Evolutionary conservation across 352 stramenopile genomes (phyloP), one percentile per base, ranked within the genome.

Genomic region (Globisporangium parvum): DNA sequence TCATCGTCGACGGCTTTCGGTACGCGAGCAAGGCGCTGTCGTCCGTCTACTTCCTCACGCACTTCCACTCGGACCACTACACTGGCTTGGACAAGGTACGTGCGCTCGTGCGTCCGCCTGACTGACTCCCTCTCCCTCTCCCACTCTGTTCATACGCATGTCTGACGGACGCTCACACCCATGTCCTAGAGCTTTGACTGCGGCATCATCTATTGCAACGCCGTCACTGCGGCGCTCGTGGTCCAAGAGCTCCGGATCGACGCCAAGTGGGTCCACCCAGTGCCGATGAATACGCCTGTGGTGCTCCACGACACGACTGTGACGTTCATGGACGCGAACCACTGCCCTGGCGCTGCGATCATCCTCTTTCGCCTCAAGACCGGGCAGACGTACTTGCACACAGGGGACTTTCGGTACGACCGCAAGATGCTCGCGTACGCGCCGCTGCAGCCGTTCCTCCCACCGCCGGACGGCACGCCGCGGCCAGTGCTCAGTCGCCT

Each of bases 21-120:
- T 91, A 91, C 57, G 81, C 85, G 3, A 86, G 65, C 45, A 84
- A 83, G 42, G 44, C 76, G 39, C 72, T 91, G 11, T 91, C 77
- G 14, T 93, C 67, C 50, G 69, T 91, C 47, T 98, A 98, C 57
- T 98, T 99, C 58, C 77, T 99, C 41, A 98, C 95, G 20, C 96
- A 99, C 72, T 99, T 98, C 66, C 96, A 99, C 72, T 95, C 83
- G 12, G 96, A 99, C 71, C 96, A 99, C 65, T 98, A 98, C 67
- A 78, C 73, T 21, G 96, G 96, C 1, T 87, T 99, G 24, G 75
- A 69, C 3, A 90, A 87, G 57, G 70, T 87, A 41, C 18, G 52
- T 47, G 17, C 18, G 33, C n/a, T 6, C 23, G 41, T 6, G 5
- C 26, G 26, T 31, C 10, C 54, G 11, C 60, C n/a, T 57, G 28